Evolutionary conservation across 345 rosid genomes (phyloP), one percentile per base, ranked within the genome.

Genomic region (Eucalyptus sideroxylon): DNA sequence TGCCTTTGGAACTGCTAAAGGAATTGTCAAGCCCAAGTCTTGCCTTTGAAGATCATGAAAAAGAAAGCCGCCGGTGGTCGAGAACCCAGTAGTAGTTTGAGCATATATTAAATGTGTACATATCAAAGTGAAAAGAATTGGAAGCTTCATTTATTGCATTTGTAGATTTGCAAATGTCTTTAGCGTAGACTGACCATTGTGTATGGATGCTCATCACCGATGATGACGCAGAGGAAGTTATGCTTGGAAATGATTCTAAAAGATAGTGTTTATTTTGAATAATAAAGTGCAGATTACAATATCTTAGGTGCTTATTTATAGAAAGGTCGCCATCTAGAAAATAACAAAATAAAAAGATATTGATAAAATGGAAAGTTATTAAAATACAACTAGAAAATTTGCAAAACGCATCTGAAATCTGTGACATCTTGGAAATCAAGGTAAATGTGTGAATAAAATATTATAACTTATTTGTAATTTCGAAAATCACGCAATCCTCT

Each of bases 341-440:
- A 50, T 50, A 50, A 50, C 51, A 3, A 50, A 14, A 50, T 50
- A 50, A 50, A 50, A 50, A 50, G 6, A 50, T 50, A 50, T 5
- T 50, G 16, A 14, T 50, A 50, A 50, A 50, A 50, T 50, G 6
- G 16, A 50, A 50, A 50, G 6, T 50, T 50, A 50, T 50, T 6
- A 50, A 50, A 50, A 50, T 3, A 50, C 1, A 14, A 50, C 2
- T 50, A 50, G 16, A 50, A 50, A 50, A 50, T 50, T 2, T 50
- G 0, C 6, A 50, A 50, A 14, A 50, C 1, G 3, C 1, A 0
- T 50, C 0, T 50, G 6, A 50, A 50, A 14, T 50, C 1, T 14
- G 6, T 14, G 1, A 50, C 0, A 14, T 50, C 3, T 50, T 0
- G 2, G 6, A 50, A 50, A 50, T 50, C 16, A 50, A 14, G 16